Evolutionary conservation across 257 asterid genomes (phyloP).

Genomic region (Solanum okadae): DNA sequence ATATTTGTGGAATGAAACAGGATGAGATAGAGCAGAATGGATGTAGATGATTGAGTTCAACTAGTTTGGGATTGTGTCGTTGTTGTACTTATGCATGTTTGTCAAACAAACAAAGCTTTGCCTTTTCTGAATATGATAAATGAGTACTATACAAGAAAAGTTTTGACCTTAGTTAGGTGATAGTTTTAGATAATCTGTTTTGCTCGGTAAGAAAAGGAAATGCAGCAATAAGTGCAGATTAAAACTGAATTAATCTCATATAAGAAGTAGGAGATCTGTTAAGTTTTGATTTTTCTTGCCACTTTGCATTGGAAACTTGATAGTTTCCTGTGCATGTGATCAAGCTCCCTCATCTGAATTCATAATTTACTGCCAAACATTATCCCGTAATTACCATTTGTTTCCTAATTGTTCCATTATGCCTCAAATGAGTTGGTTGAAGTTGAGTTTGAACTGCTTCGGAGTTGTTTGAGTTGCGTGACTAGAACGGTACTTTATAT

Average conservation of each 20-base stretch:
- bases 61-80: background rate
- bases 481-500: background rate
- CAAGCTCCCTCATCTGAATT: background rate
- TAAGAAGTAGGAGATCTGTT: background rate
- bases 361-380: background rate
- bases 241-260: background rate
- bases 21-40: background rate
- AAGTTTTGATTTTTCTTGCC: background rate
- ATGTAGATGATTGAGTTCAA: background rate
- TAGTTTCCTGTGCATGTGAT: background rate
- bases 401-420: background rate
- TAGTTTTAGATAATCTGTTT: background rate
- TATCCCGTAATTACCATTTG: background rate
- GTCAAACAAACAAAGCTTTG: background rate
- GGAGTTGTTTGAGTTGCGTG: background rate
- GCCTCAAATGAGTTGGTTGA: background rate
- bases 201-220: background rate
- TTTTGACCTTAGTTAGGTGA: background rate
- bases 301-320: background rate
- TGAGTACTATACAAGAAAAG: background rate
- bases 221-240: background rate
- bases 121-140: background rate
- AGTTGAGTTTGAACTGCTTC: background rate
- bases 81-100: background rate
- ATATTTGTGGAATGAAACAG: background rate